A percentile compares a stretch with the other conserved stretches of the same genome.
phyloP scores from a whole-genome alignment of 495 filamentous ascomycete species.

The Tetracladium setigerum region DNA sequence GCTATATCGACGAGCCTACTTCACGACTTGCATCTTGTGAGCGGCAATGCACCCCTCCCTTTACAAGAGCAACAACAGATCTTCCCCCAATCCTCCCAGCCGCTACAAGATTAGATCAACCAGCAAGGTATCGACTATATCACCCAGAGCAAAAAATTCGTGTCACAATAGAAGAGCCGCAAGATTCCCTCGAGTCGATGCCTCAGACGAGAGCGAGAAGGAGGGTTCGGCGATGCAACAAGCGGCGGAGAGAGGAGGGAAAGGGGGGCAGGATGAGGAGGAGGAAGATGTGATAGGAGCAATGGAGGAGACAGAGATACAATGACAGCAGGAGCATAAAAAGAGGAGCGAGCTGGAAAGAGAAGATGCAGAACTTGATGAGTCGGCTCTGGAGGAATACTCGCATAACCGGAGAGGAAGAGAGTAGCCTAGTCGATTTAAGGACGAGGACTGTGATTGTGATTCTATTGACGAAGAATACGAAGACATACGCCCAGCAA shows the following conservation, averaged over 20 bases:
- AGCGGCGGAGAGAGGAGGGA: neutral
- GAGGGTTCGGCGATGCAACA: constrained; percentile 6
- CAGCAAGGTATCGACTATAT: constrained; percentile 12
- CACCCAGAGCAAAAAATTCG: constrained; percentile 6
- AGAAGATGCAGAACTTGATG: neutral
- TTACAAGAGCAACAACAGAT: constrained; percentile 13
- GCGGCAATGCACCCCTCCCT: constrained; percentile 8
- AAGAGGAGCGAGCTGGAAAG: neutral
- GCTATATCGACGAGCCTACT: neutral
- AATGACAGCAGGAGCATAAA: neutral
- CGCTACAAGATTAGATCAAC: constrained; percentile 12
- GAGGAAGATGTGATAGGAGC: constrained; percentile 2
- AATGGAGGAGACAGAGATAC: constrained; percentile 7
- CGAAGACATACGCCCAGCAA: too few relatives aligned
- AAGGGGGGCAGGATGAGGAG: neutral
- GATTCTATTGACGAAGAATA: too few relatives aligned
- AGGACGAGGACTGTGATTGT: too few relatives aligned
- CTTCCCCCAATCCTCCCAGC: constrained; percentile 9
- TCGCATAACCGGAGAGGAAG: too few relatives aligned
- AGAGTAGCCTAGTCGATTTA: too few relatives aligned
- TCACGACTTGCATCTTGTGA: constrained; percentile 2
- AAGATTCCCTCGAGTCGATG: constrained; percentile 7
- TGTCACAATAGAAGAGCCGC: constrained; percentile 11
- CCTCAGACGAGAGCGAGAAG: constrained; percentile 9
- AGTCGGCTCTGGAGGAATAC: too few relatives aligned